Base-by-base conservation (phyloP, 1,284 basidiomycete genomes). In the Apiotrichum gracile region DNA sequence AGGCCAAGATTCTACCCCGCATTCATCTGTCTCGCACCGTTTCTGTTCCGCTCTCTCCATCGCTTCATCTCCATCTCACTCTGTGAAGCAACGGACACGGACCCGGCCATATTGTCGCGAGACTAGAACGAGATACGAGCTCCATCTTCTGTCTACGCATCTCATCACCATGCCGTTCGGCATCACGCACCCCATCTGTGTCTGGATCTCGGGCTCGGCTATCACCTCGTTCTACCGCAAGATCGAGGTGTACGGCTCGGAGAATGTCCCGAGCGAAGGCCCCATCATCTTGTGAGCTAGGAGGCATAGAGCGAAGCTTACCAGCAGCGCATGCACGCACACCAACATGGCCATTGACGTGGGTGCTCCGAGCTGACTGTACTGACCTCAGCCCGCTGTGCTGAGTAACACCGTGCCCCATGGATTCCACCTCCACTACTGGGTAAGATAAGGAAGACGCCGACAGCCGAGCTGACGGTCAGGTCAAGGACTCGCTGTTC, bases 261-360 rank as follows among this genome's bases (percentile, higher is more conserved):
- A 93, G 72, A 85, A 92, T 68, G 88, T 96, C 9, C 90, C 91
- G 5, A 74, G 70, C 58, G 80, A 86, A 57, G 91, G 89, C 0
- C 90, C 91, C 24, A 83, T 93, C 63, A 88, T 96, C 66, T 85
- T 91, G 88, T 91, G 74, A 72, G 86, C 22, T 13, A 24, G 5
- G 21, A 22, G 51, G 52, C 9, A 31, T 31, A 31, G 31, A 31
- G 29, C 27, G 13, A 31, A 13, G 33, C 35, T 41, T 27, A 29
- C 26, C 6, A 22, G 34, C 65, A 91, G 89, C 53, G 84, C 87
- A 21, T 87, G 87, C 50, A 90, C 88, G 7, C 90, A 92, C 71
- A 85, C 89, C 66, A 92, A 91, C 70, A 92, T 92, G 89, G 90
- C 91, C 79, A 80, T 93, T 31, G 90, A 92, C 87, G 90, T 92